Evolutionary conservation across 2,329 filamentous ascomycete genomes (phyloP).

Genomic region (Tolypocladium tundrense): DNA sequence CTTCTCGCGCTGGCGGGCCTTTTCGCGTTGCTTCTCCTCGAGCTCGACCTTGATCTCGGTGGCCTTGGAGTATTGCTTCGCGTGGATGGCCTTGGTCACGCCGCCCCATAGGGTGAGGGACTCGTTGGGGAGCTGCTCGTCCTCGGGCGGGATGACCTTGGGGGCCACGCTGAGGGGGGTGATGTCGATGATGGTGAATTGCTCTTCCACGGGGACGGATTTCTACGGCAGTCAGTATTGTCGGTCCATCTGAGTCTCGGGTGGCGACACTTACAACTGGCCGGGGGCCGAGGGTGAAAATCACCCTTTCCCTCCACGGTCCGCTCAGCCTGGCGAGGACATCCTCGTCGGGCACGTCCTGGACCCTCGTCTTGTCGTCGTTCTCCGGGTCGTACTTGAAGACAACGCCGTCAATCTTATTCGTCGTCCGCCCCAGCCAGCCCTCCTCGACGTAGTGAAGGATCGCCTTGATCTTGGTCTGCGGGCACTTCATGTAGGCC

Average conservation of each 20-base stretch:
- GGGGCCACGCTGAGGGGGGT: conserved; percentile 68
- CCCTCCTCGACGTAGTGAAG: conserved; percentile 89
- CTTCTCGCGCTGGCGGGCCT: conserved; percentile 68
- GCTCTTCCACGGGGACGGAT: conserved; percentile 42
- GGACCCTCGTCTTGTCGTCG: conserved; percentile 68
- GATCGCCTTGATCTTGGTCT: conserved; percentile 85
- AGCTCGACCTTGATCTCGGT: conserved; percentile 84
- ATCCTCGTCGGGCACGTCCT: conserved; percentile 78
- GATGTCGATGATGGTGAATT: conserved; percentile 76
- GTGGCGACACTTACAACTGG: conserved; percentile 42
- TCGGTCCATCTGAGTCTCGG: neutral
- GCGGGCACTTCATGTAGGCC: conserved; percentile 80
- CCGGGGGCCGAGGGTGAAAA: conserved; percentile 50
- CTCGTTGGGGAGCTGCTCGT: conserved; percentile 79
- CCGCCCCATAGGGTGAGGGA: conserved; percentile 78
- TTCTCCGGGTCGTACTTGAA: conserved; percentile 86
- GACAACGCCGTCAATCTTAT: conserved; percentile 81
- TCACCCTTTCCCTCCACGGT: conserved; percentile 67
- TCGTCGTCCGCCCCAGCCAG: conserved; percentile 85
- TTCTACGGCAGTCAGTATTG: conserved; percentile 15
- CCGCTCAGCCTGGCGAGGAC: conserved; percentile 75
- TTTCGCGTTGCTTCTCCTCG: conserved; percentile 80
- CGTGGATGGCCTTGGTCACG: conserved; percentile 75
- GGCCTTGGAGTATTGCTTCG: conserved; percentile 75
- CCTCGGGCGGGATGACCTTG: conserved; percentile 69